Evolutionary conservation across 2,329 filamentous ascomycete species (phyloP).

Genomic region (Xylaria sp.): DNA sequence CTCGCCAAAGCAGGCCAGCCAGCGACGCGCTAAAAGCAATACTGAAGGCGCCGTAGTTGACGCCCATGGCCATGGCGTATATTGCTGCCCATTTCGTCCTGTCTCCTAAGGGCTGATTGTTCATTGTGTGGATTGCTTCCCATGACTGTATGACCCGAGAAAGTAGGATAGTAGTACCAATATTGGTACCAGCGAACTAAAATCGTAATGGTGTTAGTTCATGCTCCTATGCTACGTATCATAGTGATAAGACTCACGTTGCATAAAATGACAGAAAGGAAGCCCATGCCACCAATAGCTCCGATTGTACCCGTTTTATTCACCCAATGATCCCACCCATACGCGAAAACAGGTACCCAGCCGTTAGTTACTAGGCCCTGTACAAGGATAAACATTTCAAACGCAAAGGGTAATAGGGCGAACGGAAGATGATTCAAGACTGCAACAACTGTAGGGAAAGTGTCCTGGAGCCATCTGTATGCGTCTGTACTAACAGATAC

Average conservation of each 20-base stretch:
- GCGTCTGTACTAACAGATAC: conserved; percentile 58
- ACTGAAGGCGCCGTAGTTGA: conserved; percentile 80
- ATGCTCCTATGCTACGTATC: background rate
- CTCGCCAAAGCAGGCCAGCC: conserved; percentile 77
- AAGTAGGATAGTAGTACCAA: conserved; percentile 78
- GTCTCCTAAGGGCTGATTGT: conserved; percentile 63
- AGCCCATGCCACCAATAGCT: conserved; percentile 76
- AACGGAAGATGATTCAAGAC: conserved; percentile 74
- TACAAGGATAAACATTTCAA: conserved; percentile 79
- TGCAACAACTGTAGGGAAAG: conserved; percentile 74
- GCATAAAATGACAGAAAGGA: conserved; percentile 75
- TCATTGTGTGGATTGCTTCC: conserved; percentile 65
- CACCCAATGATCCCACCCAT: conserved; percentile 80
- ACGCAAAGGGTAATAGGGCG: conserved; percentile 75
- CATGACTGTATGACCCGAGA: conserved; percentile 76
- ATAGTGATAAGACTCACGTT: conserved; percentile 65
- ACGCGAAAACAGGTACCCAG: conserved; percentile 77
- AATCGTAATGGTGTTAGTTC: background rate
- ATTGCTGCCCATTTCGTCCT: conserved; percentile 78
- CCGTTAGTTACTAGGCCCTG: conserved; percentile 78
- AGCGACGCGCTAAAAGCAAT: conserved; percentile 76
- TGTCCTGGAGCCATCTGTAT: conserved; percentile 72
- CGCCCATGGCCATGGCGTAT: conserved; percentile 78
- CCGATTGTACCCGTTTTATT: conserved; percentile 74
- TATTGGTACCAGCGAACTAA: conserved; percentile 80